Conservation (phyloP, 495 filamentous ascomycete genomes). For the Physcia stellaris region DNA sequence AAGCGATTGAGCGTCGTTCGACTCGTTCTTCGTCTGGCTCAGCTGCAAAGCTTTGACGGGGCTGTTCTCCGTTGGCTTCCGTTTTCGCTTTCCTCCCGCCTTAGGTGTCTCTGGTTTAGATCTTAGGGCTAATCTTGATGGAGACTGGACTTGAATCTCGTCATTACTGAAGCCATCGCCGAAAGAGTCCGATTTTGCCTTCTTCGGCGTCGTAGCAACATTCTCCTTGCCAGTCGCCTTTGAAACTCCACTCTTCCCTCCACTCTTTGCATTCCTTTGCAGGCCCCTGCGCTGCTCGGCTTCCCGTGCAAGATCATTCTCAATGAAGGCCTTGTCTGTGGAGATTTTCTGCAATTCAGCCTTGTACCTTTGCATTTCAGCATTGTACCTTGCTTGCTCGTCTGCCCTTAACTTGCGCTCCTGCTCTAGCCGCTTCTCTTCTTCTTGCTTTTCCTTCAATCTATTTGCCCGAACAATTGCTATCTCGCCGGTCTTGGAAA, state of each 20-base stretch:
- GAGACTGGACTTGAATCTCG: slow-evolving; percentile 46
- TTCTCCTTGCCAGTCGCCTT: slow-evolving; percentile 8
- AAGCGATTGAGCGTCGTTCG: too few relatives aligned
- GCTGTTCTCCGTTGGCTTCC: slow-evolving; percentile 39
- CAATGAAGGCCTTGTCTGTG: slow-evolving; percentile 50
- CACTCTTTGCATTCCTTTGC: slow-evolving; percentile 28
- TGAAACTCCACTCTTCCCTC: slow-evolving; percentile 14
- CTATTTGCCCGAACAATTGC: slow-evolving; percentile 54
- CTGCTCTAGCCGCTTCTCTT: slow-evolving; percentile 37
- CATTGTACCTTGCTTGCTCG: slow-evolving; percentile 37
- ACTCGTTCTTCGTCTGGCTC: slow-evolving; percentile 24
- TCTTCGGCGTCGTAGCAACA: slow-evolving; percentile 43
- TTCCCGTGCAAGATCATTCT: slow-evolving; percentile 51
- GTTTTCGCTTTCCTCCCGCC: slow-evolving; percentile 47
- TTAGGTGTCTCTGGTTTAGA: slow-evolving; percentile 45
- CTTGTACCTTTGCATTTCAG: slow-evolving; percentile 40
- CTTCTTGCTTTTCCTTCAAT: slow-evolving; percentile 37
- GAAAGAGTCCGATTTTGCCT: slow-evolving; percentile 36
- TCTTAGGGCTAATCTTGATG: slow-evolving; percentile 36
- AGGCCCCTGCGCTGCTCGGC: slow-evolving; percentile 32
- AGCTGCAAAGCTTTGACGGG: slow-evolving; percentile 38
- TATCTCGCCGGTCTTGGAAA: slow-evolving; percentile 51
- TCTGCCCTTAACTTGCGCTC: slow-evolving; percentile 42
- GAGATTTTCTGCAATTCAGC: slow-evolving; percentile 45
- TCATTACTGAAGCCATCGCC: slow-evolving; percentile 65